Conservation (phyloP, 2,329 filamentous ascomycete species). For the Penicillium sp. region DNA sequence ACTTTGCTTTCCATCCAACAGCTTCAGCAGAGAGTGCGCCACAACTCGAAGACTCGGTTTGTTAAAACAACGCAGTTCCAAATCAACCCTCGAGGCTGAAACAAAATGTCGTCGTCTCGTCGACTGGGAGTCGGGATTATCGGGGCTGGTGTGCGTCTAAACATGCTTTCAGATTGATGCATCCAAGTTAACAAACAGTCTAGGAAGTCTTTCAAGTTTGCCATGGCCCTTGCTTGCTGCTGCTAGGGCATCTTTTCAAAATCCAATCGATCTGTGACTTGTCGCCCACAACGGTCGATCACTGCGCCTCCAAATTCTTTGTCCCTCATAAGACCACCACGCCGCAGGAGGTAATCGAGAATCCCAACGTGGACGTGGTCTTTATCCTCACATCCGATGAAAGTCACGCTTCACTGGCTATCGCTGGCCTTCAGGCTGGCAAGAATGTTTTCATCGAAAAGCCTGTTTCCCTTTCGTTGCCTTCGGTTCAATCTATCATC, state of each 20-base stretch:
- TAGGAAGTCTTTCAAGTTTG: constrained; percentile 24
- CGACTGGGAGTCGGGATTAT: constrained; percentile 18
- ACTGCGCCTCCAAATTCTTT: constrained; percentile 18
- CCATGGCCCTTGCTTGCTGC: constrained; percentile 18
- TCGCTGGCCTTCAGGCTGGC: constrained; percentile 18
- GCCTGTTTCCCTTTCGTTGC: constrained; percentile 16
- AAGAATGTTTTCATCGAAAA: constrained; percentile 24
- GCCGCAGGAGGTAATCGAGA: constrained; percentile 19
- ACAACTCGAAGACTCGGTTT: too few relatives aligned
- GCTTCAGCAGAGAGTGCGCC: too few relatives aligned
- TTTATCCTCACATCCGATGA: constrained; percentile 27
- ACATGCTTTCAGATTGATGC: background rate
- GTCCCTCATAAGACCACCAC: constrained; percentile 17
- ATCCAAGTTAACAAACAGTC: background rate
- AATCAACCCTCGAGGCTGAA: too few relatives aligned
- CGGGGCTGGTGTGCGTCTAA: constrained; percentile 16
- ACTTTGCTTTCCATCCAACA: too few relatives aligned
- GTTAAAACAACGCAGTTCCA: too few relatives aligned
- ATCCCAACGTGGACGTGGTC: constrained; percentile 17
- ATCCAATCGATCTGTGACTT: constrained; percentile 23
- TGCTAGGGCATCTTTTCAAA: constrained; percentile 21
- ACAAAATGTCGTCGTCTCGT: constrained; percentile 4
- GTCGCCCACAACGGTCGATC: constrained; percentile 18
- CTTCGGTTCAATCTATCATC: constrained; percentile 15
- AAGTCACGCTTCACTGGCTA: constrained; percentile 19